phyloP scores from a whole-genome alignment of 2,329 filamentous ascomycete genomes.

The Ophiocordyceps camponoti-rufipedis region DNA sequence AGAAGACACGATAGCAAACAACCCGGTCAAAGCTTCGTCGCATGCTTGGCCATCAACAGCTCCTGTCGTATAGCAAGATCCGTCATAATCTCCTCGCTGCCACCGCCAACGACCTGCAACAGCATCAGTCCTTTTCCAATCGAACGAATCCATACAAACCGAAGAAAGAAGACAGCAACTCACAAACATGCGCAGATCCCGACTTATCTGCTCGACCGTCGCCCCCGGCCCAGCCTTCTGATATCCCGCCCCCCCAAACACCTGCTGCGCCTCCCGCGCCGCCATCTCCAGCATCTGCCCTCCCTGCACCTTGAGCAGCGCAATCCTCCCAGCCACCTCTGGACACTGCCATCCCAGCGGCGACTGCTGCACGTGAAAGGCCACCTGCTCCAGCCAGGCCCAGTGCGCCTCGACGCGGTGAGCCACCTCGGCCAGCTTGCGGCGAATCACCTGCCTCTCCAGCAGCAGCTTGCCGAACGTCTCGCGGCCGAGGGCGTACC shows the following conservation, averaged over 20 bases:
- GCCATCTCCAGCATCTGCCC: constrained; percentile 29
- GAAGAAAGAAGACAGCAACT: constrained; percentile 1
- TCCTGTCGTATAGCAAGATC: constrained; percentile 34
- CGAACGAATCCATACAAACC: not conserved
- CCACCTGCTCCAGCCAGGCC: constrained; percentile 43
- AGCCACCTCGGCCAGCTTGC: constrained; percentile 40
- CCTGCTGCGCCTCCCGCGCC: constrained; percentile 32
- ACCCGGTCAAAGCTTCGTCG: constrained; percentile 6
- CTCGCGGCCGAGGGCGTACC: constrained; percentile 30
- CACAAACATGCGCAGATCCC: constrained; percentile 22
- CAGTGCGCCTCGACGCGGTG: constrained; percentile 41
- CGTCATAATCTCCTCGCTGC: constrained; percentile 35
- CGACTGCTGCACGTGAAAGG: constrained; percentile 27
- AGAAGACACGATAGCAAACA: too few relatives aligned
- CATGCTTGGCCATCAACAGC: constrained; percentile 5
- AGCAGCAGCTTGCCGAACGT: constrained; percentile 42
- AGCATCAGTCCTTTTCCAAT: not conserved
- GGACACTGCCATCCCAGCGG: constrained; percentile 11
- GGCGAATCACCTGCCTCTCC: constrained; percentile 37
- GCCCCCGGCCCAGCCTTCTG: constrained; percentile 27
- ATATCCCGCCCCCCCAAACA: constrained; percentile 34
- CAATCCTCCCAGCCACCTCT: constrained; percentile 13
- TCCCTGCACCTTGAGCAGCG: constrained; percentile 26
- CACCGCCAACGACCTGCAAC: constrained; percentile 29
- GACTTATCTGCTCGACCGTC: constrained; percentile 32